Percentiles rank a stretch among this genome's conserved stretches.
Conservation (phyloP, 2,329 filamentous ascomycete genomes). For the Penicillium italicum region DNA sequence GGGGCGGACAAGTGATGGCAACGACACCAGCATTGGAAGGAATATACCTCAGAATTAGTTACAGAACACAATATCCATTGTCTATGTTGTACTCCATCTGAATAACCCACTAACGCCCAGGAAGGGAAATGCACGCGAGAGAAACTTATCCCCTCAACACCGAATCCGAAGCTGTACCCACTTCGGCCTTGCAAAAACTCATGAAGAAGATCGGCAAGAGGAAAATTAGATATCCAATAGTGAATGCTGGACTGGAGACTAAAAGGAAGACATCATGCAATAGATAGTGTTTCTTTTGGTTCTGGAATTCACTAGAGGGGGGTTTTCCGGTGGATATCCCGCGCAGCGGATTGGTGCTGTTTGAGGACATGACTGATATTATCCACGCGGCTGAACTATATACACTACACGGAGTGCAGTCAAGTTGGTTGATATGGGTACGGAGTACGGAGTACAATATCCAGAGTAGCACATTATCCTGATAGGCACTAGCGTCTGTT, state of each 20-base stretch:
- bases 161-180: not conserved
- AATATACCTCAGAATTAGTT: not conserved
- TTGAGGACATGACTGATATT: not conserved
- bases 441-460: too few relatives aligned
- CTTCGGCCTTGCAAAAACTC: not conserved
- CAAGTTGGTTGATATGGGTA: not conserved
- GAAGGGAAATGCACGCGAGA: not conserved
- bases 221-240: not conserved
- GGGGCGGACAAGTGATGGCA: not conserved
- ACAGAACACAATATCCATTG: too few relatives aligned
- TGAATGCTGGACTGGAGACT: not conserved
- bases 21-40: not conserved
- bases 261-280: not conserved
- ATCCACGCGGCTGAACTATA: not conserved
- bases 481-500: not conserved
- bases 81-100: not conserved
- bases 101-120: not conserved
- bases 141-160: not conserved
- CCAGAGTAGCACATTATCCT: too few relatives aligned
- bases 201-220: slow-evolving; percentile 8
- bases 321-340: not conserved
- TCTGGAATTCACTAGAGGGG: not conserved
- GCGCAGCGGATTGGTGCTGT: not conserved
- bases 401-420: not conserved
- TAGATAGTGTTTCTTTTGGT: not conserved